Conservation (phyloP, 805 yeast genomes). For the Kazachstania bromeliacearum region DNA sequence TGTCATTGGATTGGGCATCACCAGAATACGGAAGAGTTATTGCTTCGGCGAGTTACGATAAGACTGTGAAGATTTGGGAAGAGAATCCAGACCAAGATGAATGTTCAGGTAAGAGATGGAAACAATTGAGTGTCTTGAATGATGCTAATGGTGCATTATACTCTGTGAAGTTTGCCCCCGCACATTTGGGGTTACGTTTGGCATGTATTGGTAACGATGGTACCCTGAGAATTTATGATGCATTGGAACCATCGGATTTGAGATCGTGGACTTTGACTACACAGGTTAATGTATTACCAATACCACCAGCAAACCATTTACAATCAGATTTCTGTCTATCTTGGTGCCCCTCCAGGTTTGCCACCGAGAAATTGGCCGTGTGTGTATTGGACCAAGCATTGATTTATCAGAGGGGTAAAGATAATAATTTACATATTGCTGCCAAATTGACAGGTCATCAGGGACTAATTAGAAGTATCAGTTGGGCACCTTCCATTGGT, state of each 20-base stretch:
- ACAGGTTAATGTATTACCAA: conserved; percentile 56
- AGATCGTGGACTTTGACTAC: conserved; percentile 70
- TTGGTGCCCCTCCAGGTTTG: conserved; percentile 86
- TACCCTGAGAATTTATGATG: conserved; percentile 72
- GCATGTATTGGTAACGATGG: conserved; percentile 91
- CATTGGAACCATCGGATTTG: conserved; percentile 81
- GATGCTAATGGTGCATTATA: conserved; percentile 86
- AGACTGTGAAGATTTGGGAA: conserved; percentile 85
- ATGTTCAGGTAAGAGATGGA: conserved; percentile 81
- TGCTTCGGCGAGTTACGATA: conserved; percentile 84
- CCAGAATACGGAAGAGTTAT: conserved; percentile 87
- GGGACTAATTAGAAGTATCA: conserved; percentile 76
- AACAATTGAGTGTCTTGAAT: conserved; percentile 60
- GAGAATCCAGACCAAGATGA: conserved; percentile 71
- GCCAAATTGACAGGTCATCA: conserved; percentile 73
- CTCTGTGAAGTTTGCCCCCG: conserved; percentile 83
- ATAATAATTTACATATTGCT: conserved; percentile 45
- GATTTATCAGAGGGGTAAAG: conserved; percentile 50
- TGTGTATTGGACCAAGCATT: conserved; percentile 83
- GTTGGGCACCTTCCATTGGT: conserved; percentile 98
- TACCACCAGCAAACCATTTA: conserved; percentile 68
- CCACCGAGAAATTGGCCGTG: conserved; percentile 71
- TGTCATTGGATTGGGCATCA: conserved; percentile 82
- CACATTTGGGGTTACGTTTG: conserved; percentile 67
- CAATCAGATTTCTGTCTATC: conserved; percentile 79